phyloP scores from a whole-genome alignment of 2,329 filamentous ascomycete genomes.

The Beauveria australis region DNA sequence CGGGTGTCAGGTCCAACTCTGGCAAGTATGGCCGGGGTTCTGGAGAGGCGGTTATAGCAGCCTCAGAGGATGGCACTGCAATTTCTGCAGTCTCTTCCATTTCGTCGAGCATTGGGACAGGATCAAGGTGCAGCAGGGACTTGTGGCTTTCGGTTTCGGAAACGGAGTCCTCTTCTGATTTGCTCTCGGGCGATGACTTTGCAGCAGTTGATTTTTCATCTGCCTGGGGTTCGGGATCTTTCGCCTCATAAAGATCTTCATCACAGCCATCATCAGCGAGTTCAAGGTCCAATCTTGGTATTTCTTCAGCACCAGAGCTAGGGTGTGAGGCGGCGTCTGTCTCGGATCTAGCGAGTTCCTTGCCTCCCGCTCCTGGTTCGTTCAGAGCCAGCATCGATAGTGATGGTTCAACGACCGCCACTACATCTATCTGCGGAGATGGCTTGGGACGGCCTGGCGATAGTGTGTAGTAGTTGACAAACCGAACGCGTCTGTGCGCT shows the following conservation, averaged over 20 bases:
- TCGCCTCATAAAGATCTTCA: neutral
- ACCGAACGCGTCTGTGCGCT: slow-evolving; percentile 53
- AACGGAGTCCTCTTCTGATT: slow-evolving; percentile 6
- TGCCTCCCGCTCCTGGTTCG: neutral
- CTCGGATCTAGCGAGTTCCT: neutral
- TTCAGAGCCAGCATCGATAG: neutral
- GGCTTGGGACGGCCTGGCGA: slow-evolving; percentile 63
- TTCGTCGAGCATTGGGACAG: slow-evolving; percentile 27
- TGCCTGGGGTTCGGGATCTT: neutral
- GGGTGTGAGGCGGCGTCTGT: neutral
- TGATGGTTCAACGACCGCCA: neutral
- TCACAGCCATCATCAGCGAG: neutral
- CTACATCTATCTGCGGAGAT: neutral
- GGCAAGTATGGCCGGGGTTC: neutral
- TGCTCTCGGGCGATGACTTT: neutral
- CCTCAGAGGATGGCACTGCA: neutral
- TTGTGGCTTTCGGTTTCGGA: slow-evolving; percentile 14
- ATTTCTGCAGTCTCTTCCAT: neutral
- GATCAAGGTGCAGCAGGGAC: slow-evolving; percentile 30
- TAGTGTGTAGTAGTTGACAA: slow-evolving; percentile 87
- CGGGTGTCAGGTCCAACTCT: slow-evolving; percentile 15
- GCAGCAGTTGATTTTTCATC: neutral
- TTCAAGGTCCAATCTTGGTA: neutral
- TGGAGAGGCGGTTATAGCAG: neutral
- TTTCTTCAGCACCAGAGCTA: neutral